Conservation (phyloP, 2,329 filamentous ascomycete genomes). For the Monosporascus sp. region DNA sequence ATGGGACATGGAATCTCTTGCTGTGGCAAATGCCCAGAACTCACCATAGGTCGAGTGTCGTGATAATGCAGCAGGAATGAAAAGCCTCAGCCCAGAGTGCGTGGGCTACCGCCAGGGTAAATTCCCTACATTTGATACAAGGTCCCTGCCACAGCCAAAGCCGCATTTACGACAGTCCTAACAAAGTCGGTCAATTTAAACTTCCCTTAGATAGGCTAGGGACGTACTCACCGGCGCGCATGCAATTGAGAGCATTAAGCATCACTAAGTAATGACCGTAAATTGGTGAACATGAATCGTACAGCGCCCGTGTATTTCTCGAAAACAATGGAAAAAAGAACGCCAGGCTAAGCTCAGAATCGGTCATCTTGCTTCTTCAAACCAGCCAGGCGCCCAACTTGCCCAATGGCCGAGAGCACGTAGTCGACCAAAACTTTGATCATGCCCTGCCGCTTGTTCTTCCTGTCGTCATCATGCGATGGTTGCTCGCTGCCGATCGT, state of each 20-base stretch:
- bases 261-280: constrained; percentile 1
- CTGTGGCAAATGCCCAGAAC: background rate
- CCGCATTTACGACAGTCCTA: too few species aligned
- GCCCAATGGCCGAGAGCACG: constrained; percentile 47
- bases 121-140: too few species aligned
- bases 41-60: background rate
- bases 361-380: constrained; percentile 36
- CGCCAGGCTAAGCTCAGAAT: constrained; percentile 21
- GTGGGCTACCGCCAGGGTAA: too few species aligned
- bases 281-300: constrained; percentile 4
- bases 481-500: constrained; percentile 77
- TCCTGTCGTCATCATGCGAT: constrained; percentile 39
- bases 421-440: constrained; percentile 61
- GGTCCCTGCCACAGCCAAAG: too few species aligned
- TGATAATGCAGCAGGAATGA: too few species aligned
- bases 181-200: too few species aligned
- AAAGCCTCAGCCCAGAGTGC: too few species aligned
- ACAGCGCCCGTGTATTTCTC: background rate
- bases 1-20: constrained; percentile 3
- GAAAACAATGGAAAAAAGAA: constrained; percentile 2
- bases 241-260: background rate
- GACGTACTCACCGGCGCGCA: background rate
- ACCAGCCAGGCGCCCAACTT: constrained; percentile 35
- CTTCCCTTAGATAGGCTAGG: too few species aligned
- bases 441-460: constrained; percentile 57